Conservation (phyloP, 1,284 basidiomycete species). For the Porodaedalea pini region DNA sequence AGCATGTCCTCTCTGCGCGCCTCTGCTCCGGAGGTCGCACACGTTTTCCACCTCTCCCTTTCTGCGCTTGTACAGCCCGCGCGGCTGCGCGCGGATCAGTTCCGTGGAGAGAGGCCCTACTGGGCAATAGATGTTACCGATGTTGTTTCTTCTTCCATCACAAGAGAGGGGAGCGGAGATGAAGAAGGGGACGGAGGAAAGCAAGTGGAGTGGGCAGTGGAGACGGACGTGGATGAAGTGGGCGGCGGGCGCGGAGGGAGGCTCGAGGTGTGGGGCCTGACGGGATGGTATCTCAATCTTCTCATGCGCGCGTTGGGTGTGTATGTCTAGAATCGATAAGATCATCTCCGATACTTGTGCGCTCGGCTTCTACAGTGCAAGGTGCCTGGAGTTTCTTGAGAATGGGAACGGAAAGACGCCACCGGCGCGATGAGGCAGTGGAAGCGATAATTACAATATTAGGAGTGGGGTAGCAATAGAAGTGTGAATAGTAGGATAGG, state of each 20-base stretch:
- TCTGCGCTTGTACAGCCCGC: slow-evolving; percentile 42
- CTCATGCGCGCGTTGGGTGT: slow-evolving; percentile 51
- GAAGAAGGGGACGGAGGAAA: not conserved
- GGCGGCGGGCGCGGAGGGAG: slow-evolving; percentile 40
- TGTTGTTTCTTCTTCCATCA: slow-evolving; percentile 35
- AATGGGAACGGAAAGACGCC: not conserved
- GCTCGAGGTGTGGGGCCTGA: slow-evolving; percentile 76
- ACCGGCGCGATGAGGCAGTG: no score
- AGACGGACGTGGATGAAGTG: slow-evolving; percentile 37
- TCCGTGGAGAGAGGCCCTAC: slow-evolving; percentile 57
- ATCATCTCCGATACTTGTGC: not conserved
- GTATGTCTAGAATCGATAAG: slow-evolving; percentile 30
- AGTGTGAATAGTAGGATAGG: not conserved
- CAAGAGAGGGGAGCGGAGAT: not conserved
- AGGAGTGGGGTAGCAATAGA: not conserved
- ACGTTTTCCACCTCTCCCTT: slow-evolving; percentile 68
- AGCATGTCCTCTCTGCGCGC: slow-evolving; percentile 46
- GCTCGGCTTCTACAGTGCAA: not conserved
- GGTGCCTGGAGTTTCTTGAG: not conserved
- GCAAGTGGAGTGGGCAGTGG: slow-evolving; percentile 18
- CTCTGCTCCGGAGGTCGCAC: slow-evolving; percentile 63
- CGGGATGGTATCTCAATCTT: slow-evolving; percentile 72
- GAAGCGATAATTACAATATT: not conserved
- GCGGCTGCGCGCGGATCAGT: slow-evolving; percentile 49
- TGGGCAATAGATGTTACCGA: slow-evolving; percentile 69